Percentiles rank a stretch among this genome's conserved stretches.
These are phyloP conservation scores for Scheffersomyces illinoinensis DNA, from an alignment of 1,139 yeast genomes.

Conservation along the genomic window DNA sequence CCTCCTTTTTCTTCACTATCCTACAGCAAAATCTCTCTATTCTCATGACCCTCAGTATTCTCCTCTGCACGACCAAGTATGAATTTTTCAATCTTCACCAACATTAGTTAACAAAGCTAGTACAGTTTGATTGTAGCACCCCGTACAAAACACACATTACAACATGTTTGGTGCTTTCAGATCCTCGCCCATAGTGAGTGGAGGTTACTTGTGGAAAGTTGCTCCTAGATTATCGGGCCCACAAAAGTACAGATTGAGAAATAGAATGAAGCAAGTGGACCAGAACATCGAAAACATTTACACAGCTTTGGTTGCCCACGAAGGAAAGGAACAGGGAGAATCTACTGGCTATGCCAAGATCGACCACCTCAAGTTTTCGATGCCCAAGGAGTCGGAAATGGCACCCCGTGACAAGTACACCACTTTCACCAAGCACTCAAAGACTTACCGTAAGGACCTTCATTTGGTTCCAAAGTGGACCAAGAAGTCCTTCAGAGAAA, in stretches of 20 bases:
- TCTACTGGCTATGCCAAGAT: slow-evolving; percentile 53
- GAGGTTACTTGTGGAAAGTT: slow-evolving; percentile 85
- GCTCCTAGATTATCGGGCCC: slow-evolving; percentile 69
- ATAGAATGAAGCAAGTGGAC: slow-evolving; percentile 81
- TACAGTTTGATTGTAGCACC: neutral
- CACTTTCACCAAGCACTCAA: slow-evolving; percentile 72
- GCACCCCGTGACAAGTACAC: slow-evolving; percentile 80
- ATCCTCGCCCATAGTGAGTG: slow-evolving; percentile 59
- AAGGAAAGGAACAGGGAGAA: slow-evolving; percentile 28
- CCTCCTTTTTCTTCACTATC: neutral
- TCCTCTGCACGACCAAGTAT: neutral
- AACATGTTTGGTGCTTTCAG: slow-evolving; percentile 83
- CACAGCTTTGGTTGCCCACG: slow-evolving; percentile 47
- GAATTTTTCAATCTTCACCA: neutral
- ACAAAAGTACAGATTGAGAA: slow-evolving; percentile 83
- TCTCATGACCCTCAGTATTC: neutral
- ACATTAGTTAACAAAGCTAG: neutral
- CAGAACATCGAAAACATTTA: slow-evolving; percentile 70
- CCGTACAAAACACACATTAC: neutral
- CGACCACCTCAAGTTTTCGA: slow-evolving; percentile 52
- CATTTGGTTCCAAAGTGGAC: slow-evolving; percentile 93
- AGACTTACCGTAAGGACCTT: slow-evolving; percentile 82
- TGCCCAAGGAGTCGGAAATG: slow-evolving; percentile 86
- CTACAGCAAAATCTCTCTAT: neutral
- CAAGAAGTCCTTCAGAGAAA: slow-evolving; percentile 73